Conservation (phyloP, 2,329 filamentous ascomycete genomes). For the Fusarium sp. region DNA sequence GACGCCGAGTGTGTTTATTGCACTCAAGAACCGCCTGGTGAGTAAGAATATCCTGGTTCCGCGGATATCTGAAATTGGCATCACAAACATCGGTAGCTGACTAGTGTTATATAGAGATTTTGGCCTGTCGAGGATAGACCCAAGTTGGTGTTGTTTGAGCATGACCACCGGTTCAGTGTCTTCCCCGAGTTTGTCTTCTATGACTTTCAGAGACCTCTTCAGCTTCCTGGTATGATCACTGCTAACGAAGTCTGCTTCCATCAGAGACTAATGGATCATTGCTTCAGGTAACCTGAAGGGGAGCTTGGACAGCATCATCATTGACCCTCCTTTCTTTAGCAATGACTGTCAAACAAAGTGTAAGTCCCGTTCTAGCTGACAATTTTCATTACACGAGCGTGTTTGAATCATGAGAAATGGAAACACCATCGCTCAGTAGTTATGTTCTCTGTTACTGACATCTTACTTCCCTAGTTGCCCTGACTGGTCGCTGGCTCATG, state of each 20-base stretch:
- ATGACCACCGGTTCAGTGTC: slow-evolving; percentile 80
- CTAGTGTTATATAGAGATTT: slow-evolving; percentile 31
- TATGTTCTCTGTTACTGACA: slow-evolving; percentile 32
- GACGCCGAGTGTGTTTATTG: slow-evolving; percentile 83
- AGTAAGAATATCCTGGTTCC: slow-evolving; percentile 39
- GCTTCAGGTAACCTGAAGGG: slow-evolving; percentile 70
- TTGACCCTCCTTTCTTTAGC: slow-evolving; percentile 85
- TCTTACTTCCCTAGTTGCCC: slow-evolving; percentile 67
- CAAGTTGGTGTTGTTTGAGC: slow-evolving; percentile 78
- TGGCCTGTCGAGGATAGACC: slow-evolving; percentile 59
- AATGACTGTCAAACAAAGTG: slow-evolving; percentile 86
- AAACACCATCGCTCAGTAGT: background rate
- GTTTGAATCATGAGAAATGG: background rate
- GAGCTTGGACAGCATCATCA: slow-evolving; percentile 77
- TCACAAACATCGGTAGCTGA: slow-evolving; percentile 21
- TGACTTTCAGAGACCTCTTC: slow-evolving; percentile 79
- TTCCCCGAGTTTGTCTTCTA: slow-evolving; percentile 83
- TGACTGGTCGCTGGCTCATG: slow-evolving; percentile 82
- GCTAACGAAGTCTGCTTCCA: background rate
- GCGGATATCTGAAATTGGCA: background rate
- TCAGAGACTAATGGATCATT: background rate
- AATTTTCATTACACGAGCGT: background rate
- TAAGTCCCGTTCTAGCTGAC: slow-evolving; percentile 52
- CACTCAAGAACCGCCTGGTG: slow-evolving; percentile 79
- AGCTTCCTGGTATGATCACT: slow-evolving; percentile 68